Conservation (phyloP, 257 asterid genomes). For the Agastache rugosa region DNA sequence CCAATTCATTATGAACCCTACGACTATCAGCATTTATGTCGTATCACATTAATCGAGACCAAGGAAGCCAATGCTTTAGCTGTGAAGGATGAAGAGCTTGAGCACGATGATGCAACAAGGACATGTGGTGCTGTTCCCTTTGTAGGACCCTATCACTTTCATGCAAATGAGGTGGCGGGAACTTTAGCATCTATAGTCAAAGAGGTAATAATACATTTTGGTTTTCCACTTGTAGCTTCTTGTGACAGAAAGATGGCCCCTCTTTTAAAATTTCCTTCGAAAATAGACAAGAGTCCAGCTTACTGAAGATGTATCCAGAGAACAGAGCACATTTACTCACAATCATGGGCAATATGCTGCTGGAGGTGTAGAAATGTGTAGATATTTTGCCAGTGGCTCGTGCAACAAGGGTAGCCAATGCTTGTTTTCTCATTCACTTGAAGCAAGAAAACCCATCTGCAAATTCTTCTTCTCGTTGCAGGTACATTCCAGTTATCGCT, state of each 20-base stretch:
- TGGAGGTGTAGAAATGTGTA: constrained; percentile 61
- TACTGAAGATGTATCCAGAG: constrained; percentile 48
- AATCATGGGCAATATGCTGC: constrained; percentile 33
- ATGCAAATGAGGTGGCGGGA: constrained; percentile 56
- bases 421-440: constrained; percentile 74
- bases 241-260: constrained; percentile 34
- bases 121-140: constrained; percentile 71
- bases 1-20: constrained; percentile 60
- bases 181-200: constrained; percentile 66
- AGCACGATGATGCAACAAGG: constrained; percentile 47
- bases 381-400: constrained; percentile 62
- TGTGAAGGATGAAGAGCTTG: constrained; percentile 48
- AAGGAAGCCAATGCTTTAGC: constrained; percentile 45
- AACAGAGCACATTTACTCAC: constrained; percentile 31
- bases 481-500: constrained; percentile 50
- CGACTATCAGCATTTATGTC: constrained; percentile 61
- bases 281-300: constrained; percentile 72
- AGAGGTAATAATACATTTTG: constrained; percentile 63
- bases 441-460: constrained; percentile 68
- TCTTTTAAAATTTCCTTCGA: constrained; percentile 36
- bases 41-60: constrained; percentile 40
- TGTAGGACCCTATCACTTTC: constrained; percentile 62
- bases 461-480: constrained; percentile 85
- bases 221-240: constrained; percentile 34
- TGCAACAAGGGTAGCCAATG: constrained; percentile 89